Percentiles rank a stretch among this genome's conserved stretches.
These are phyloP conservation scores for Trichophyton rubrum DNA, from an alignment of 2,329 filamentous ascomycete genomes.

Conservation along the genomic window DNA sequence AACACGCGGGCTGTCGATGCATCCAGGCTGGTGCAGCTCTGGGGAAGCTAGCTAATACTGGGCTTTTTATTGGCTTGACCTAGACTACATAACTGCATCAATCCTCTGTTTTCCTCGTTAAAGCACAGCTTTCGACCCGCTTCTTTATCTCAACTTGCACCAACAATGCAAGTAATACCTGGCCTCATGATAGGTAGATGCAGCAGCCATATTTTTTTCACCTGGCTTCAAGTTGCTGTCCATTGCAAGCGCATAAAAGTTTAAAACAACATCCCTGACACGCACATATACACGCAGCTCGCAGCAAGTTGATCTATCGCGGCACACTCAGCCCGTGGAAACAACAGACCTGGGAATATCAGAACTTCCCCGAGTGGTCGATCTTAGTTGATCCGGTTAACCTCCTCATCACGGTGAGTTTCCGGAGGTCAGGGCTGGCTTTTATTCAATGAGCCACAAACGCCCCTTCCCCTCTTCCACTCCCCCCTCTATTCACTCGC, in stretches of 20 bases:
- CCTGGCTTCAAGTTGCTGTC: neutral
- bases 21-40: neutral
- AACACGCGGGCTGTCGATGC: neutral
- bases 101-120: neutral
- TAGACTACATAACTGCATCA: neutral
- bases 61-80: neutral
- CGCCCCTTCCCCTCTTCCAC: too few relatives aligned
- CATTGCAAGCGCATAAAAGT: neutral
- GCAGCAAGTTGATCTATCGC: conserved; percentile 1
- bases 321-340: neutral
- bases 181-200: neutral
- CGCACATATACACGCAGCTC: neutral
- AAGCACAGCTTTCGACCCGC: neutral
- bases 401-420: neutral
- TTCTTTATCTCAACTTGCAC: neutral
- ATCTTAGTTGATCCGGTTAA: neutral
- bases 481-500: neutral
- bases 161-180: neutral
- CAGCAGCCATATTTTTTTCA: neutral
- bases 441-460: neutral
- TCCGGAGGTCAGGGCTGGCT: neutral
- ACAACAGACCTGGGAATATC: neutral
- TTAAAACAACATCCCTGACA: neutral
- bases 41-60: neutral
- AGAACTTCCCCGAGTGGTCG: neutral